Evolutionary conservation across 73 alveolate genomes (phyloP).

Genomic region (Tetrahymena thermophila): DNA sequence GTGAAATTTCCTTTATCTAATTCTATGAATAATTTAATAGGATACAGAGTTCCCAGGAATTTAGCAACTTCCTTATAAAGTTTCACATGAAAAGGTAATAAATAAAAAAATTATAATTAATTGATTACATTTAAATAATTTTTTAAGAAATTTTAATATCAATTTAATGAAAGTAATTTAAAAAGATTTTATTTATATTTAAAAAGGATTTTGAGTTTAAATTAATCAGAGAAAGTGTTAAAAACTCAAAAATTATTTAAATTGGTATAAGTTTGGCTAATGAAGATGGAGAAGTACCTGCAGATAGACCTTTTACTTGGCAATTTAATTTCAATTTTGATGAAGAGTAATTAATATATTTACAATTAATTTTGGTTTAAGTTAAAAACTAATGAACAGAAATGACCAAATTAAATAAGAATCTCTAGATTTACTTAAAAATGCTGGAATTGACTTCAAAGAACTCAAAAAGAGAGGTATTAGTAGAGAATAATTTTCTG

Average conservation of each 20-base stretch:
- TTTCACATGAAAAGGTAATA: not conserved
- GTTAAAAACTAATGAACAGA: not conserved
- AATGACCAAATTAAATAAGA: not conserved
- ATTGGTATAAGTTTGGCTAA: not conserved
- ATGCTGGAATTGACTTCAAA: not conserved
- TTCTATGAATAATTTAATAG: not conserved
- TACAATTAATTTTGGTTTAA: not conserved
- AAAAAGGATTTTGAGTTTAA: not conserved
- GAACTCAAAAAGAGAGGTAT: not conserved
- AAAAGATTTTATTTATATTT: too few relatives aligned
- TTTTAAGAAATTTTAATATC: not conserved
- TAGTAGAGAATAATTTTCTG: not conserved
- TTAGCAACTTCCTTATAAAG: not conserved
- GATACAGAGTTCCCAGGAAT: not conserved
- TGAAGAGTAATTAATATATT: not conserved
- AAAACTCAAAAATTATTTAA: not conserved
- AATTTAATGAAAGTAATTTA: not conserved
- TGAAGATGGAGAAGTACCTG: conserved; percentile 1
- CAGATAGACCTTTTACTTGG: not conserved
- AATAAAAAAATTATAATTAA: not conserved
- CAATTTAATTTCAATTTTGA: not conserved
- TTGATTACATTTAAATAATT: not conserved
- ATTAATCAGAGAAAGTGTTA: not conserved
- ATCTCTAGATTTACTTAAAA: not conserved
- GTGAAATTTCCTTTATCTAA: not conserved